A percentile compares a stretch with the other conserved stretches of the same genome.
phyloP scores from a whole-genome alignment of 352 stramenopile genomes.

The Globisporangium nagaii region DNA sequence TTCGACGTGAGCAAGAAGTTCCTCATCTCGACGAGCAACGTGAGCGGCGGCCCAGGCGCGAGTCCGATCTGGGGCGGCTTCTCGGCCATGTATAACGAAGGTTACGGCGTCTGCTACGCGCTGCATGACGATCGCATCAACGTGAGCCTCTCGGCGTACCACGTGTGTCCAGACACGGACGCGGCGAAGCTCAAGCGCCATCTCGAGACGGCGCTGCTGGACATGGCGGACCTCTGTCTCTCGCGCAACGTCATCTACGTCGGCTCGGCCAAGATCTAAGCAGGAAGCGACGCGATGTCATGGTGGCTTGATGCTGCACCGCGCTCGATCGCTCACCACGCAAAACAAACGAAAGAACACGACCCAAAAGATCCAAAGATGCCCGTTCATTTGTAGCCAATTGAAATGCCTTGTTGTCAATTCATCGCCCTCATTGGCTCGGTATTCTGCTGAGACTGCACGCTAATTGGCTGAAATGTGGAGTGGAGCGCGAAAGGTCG shows the following conservation, averaged over 20 bases:
- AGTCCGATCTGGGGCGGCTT: conserved; percentile 97
- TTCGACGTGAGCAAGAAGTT: conserved; percentile 94
- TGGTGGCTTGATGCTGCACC: background rate
- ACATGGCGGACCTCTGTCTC: conserved; percentile 93
- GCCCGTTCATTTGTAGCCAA: conserved; percentile 16
- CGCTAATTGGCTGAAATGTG: background rate
- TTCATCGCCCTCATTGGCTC: no score
- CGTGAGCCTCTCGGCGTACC: conserved; percentile 93
- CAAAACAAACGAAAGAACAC: background rate
- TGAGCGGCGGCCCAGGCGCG: conserved; percentile 89
- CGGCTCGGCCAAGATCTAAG: conserved; percentile 80
- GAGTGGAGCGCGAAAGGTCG: conserved; percentile 21
- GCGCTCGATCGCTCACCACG: background rate
- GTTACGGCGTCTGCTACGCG: conserved; percentile 95
- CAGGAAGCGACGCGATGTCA: no score
- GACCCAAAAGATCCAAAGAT: background rate
- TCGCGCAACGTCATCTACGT: conserved; percentile 88
- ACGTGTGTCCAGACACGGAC: conserved; percentile 73
- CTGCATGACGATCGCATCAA: conserved; percentile 93
- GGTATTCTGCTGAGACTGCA: no score
- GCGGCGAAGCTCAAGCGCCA: conserved; percentile 85
- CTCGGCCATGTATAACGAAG: conserved; percentile 92
- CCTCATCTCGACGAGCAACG: conserved; percentile 94
- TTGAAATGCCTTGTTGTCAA: no score
- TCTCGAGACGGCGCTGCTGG: conserved; percentile 91